Evolutionary conservation across 768 basidiomycete genomes (phyloP), one percentile per base, ranked within the genome.

Genomic region (Russula dissimulans): DNA sequence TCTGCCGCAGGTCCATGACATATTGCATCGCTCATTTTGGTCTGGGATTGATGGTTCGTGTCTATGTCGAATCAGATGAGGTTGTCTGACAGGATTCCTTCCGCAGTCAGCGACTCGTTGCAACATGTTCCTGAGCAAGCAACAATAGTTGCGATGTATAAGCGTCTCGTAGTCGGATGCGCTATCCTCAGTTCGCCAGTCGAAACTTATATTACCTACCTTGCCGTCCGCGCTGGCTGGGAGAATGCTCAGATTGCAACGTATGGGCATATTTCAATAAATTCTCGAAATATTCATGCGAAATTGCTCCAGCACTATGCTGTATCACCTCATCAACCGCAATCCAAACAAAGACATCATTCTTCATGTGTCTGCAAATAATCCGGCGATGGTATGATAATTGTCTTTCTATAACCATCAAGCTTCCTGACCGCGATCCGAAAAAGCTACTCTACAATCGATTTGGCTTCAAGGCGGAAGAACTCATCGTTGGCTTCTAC

Each of bases 401-500:
- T 36, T 49, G 18, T 6, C 12, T 56, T 34, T 9, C 38, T 26
- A 12, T 39, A 32, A 44, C 39, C 2, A 7, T 41, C 34, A 56
- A 32, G 43, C 39, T 41, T 15, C 54, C 26, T 43, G 34, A 54
- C 49, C 46, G 64, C 64, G 61, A 65, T 38, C 61, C 9, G 8
- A 46, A 54, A 26, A 52, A 90, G 89, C 72, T 91, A 4, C 71
- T 92, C 17, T 92, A 91, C 72, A 91, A 92, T 63, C 84, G 83
- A 52, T 91, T 92, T 66, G 89, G 90, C 31, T 91, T 92, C 78
- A 91, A 92, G 65, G 86, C 87, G 0, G 89, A 91, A 71, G 88
- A 87, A 68, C 91, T 91, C 60, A 78, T 91, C 22, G 82, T 81
- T 22, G 87, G 86, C 18, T 91, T 92, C 67, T 92, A 92, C 65